Percentiles rank a stretch among this genome's conserved stretches.
Evolutionary conservation across 1,284 basidiomycete genomes (phyloP).

Genomic region (Irpex sp.): DNA sequence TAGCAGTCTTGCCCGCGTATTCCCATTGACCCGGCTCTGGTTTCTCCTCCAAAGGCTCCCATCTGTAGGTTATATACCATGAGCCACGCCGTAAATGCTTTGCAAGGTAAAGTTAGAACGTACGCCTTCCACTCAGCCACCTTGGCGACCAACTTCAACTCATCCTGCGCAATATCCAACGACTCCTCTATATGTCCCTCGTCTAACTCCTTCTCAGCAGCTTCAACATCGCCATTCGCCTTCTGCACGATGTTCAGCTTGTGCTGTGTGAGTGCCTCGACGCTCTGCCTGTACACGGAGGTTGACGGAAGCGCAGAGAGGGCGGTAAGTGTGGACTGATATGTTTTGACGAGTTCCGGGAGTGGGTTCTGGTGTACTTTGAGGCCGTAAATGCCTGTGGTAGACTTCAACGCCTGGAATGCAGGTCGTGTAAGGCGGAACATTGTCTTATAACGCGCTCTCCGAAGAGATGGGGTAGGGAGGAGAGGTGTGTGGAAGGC

Average conservation of each 20-base stretch:
- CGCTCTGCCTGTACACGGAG: slow-evolving; percentile 89
- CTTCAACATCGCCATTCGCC: slow-evolving; percentile 61
- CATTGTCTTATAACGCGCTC: slow-evolving; percentile 41
- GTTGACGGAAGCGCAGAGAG: slow-evolving; percentile 73
- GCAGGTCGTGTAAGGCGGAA: slow-evolving; percentile 77
- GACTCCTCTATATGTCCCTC: slow-evolving; percentile 85
- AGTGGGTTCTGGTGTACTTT: slow-evolving; percentile 77
- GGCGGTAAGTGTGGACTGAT: slow-evolving; percentile 74
- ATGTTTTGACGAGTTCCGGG: slow-evolving; percentile 72
- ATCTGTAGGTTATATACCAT: slow-evolving; percentile 44
- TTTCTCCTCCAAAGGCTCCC: slow-evolving; percentile 84
- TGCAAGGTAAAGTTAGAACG: slow-evolving; percentile 66
- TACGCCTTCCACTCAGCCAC: slow-evolving; percentile 97
- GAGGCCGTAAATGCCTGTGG: slow-evolving; percentile 80
- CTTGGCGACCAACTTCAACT: slow-evolving; percentile 75
- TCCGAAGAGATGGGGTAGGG: background rate
- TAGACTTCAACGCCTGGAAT: slow-evolving; percentile 59
- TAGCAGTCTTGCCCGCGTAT: slow-evolving; percentile 61
- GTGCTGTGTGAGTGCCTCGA: slow-evolving; percentile 83
- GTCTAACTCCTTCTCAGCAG: slow-evolving; percentile 70
- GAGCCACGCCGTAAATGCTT: slow-evolving; percentile 5
- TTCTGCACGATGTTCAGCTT: slow-evolving; percentile 74
- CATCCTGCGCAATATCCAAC: slow-evolving; percentile 80
- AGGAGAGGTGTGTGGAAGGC: background rate
- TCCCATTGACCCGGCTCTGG: slow-evolving; percentile 85